Evolutionary conservation across 2,329 filamentous ascomycete species (phyloP), one percentile per base, ranked within the genome.

Genomic region (Conoideocrella luteorostrata): DNA sequence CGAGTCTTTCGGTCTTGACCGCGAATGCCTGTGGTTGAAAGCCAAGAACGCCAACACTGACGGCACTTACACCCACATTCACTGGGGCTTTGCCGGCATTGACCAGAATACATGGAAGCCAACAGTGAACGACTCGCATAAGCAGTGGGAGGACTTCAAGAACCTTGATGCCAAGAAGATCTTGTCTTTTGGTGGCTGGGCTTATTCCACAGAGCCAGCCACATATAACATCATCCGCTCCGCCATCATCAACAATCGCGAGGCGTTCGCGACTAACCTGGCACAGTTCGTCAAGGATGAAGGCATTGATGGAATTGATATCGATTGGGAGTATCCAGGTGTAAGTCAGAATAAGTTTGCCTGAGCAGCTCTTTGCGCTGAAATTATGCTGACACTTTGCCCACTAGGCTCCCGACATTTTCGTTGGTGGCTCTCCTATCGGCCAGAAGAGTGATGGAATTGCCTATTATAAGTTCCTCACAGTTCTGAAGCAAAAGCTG

Each of bases 291-390:
- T 68, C 30, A 39, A 63, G 22, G 28, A 70, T 12, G 30, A 64
- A 17, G 45, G 46, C 1, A 43, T 70, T 0, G 65, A 69, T 37
- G 66, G 67, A 0, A 46, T 68, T 9, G 64, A 69, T 35, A 51
- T 66, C 26, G 64, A 68, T 47, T 73, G 68, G 68, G 65, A 68
- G 38, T 68, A 67, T 22, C 58, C 58, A 6, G 57, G 53, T 4
- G 51, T 53, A 20, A 48, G 50, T 46, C 9, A 17, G 4, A n/a
- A 30, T 13, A 28, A 23, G n/a, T n/a, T n/a, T n/a, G n/a, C n/a
- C n/a, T n/a, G n/a, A n/a, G n/a, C n/a, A n/a, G n/a, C n/a, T n/a
- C n/a, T n/a, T n/a, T n/a, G n/a, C n/a, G n/a, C n/a, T n/a, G n/a
- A n/a, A n/a, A n/a, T n/a, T n/a, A n/a, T n/a, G n/a, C n/a, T n/a